Base-by-base conservation (phyloP, 768 basidiomycete genomes). In the Termitomyces sp. region DNA sequence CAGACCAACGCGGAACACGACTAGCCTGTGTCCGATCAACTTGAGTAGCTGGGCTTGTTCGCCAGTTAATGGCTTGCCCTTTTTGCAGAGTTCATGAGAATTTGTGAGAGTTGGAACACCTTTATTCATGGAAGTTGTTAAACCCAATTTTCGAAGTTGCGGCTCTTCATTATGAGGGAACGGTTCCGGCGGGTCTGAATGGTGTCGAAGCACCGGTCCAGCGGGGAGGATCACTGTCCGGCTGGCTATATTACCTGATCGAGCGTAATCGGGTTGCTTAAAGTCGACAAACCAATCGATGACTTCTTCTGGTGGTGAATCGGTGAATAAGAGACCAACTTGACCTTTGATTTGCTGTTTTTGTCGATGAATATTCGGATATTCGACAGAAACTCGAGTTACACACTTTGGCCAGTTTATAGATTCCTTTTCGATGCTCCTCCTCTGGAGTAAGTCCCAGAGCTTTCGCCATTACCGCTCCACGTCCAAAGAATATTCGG, bases 81-180 rank as follows among this genome's bases (percentile, higher is more conserved):
- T 74, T 63, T 86, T 83, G 72, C 96, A 98, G 51, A 99, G 74
- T 54, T 82, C 81, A 69, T 98, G 94, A n/a, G 92, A 79, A 47
- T 74, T 79, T 55, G 82, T 81, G 47, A 98, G 74, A 7, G 88
- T 90, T 4, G 96, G 95, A 0, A 97, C 90, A 55, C 97, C 97
- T 65, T 82, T 84, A 57, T 88, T 83, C 79, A 99, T 82, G 32
- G 78, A 82, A 18, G 95, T 98, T 52, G 84, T 77, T 33, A 99
- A 74, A 8, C 97, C 97, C 36, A 98, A 82, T 70, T 91, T 92
- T 55, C 97, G 86, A 53, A 99, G 79, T 68, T 98, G 96, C 22
- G 95, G 94, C 61, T 99, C 97, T 76, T 98, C 94, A 65, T 94
- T 94, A 71, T 98, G 94, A 38, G 97, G 94, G 72, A 98, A 95